phyloP scores from a whole-genome alignment of 2,329 filamentous ascomycete genomes.

The Harringtonia aguacate region DNA sequence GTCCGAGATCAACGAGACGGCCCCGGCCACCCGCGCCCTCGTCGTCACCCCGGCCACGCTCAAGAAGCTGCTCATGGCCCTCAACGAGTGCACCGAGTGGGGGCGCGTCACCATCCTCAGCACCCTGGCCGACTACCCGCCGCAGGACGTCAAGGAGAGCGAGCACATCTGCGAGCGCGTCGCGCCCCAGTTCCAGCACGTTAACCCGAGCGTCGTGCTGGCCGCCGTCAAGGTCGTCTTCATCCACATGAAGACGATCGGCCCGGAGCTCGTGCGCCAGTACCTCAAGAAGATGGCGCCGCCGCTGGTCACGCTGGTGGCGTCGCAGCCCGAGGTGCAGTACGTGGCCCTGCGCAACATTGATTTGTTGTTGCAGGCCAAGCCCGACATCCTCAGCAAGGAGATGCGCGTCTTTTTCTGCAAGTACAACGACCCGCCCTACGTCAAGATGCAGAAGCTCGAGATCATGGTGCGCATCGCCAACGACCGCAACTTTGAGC shows the following conservation, averaged over 20 bases:
- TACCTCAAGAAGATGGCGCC: slow-evolving; percentile 99
- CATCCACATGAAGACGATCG: slow-evolving; percentile 83
- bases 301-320: slow-evolving; percentile 87
- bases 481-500: slow-evolving; percentile 93
- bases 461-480: slow-evolving; percentile 99
- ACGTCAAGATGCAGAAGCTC: slow-evolving; percentile 93
- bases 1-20: slow-evolving; percentile 79
- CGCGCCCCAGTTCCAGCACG: slow-evolving; percentile 93
- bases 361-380: slow-evolving; percentile 87
- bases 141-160: slow-evolving; percentile 83
- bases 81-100: slow-evolving; percentile 99
- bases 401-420: slow-evolving; percentile 98
- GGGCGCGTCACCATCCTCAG: slow-evolving; percentile 87
- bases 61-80: slow-evolving; percentile 91
- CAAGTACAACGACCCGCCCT: slow-evolving; percentile 98
- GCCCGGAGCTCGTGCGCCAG: slow-evolving; percentile 64
- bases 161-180: slow-evolving; percentile 98
- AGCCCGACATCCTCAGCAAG: slow-evolving; percentile 93
- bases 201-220: slow-evolving; percentile 92
- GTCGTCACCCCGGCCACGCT: slow-evolving; percentile 71
- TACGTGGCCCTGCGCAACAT: slow-evolving; percentile 96
- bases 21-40: slow-evolving; percentile 82
- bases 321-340: slow-evolving; percentile 92
- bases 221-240: slow-evolving; percentile 98
- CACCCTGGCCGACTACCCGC: slow-evolving; percentile 79